A percentile compares a stretch with the other conserved stretches of the same genome.
These are phyloP conservation scores for Mesotaenium endlicherianum DNA, from an alignment of 139 green algal species.

Conservation along the genomic window DNA sequence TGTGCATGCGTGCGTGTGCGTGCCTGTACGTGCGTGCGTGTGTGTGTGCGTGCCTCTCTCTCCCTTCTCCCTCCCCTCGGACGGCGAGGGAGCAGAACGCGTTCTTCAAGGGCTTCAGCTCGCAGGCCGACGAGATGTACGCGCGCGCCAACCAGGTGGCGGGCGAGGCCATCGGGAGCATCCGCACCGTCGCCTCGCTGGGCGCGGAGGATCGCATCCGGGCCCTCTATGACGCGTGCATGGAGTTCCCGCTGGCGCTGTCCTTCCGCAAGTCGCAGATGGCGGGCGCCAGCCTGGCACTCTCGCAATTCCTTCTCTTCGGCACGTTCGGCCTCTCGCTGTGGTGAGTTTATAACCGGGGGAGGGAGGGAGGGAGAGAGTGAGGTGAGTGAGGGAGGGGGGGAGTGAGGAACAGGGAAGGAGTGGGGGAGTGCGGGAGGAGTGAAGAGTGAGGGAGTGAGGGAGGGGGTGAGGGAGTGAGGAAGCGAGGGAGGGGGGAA, in stretches of 20 bases:
- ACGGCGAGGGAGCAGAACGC: background rate
- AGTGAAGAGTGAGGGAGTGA: background rate
- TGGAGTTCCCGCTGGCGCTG: constrained; percentile 1
- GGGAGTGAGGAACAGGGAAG: background rate
- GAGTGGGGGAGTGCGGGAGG: background rate
- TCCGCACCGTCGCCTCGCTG: constrained; percentile 50
- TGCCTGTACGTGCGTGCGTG: background rate
- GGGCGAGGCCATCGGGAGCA: constrained; percentile 40
- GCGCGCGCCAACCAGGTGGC: constrained; percentile 11
- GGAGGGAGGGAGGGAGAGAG: background rate
- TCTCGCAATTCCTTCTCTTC: constrained; percentile 14
- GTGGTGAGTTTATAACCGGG: background rate
- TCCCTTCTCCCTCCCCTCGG: background rate
- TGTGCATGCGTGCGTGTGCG: background rate
- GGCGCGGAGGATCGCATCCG: constrained; percentile 32
- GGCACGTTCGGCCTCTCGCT: background rate
- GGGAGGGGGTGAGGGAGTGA: background rate
- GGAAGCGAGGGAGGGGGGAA: background rate
- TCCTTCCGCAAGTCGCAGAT: constrained; percentile 19
- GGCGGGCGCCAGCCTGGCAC: constrained; percentile 14
- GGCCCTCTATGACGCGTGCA: constrained; percentile 16
- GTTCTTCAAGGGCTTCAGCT: constrained; percentile 27
- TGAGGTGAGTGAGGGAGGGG: background rate
- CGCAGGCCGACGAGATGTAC: constrained; percentile 9
- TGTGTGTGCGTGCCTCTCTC: background rate